phyloP scores from a whole-genome alignment of 1,284 basidiomycete genomes.

The Rhodotorula sp. region DNA sequence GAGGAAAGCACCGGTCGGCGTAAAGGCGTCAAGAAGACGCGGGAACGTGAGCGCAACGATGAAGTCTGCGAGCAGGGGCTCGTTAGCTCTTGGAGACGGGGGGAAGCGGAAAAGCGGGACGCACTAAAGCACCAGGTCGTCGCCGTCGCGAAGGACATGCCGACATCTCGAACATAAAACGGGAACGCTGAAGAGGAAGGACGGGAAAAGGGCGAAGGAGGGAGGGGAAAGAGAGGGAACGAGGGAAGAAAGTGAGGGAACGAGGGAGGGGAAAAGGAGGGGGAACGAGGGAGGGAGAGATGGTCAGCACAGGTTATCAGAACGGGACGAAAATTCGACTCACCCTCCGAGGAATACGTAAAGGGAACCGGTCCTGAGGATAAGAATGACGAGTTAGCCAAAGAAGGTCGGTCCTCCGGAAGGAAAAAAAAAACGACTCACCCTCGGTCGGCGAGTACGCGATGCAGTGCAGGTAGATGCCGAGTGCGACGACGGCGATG shows the following conservation, averaged over 20 bases:
- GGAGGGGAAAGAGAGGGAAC: too few species aligned
- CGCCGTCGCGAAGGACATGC: constrained; percentile 58
- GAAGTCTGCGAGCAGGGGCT: background rate
- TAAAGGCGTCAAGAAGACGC: constrained; percentile 43
- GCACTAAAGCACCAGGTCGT: constrained; percentile 56
- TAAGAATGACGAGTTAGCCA: background rate
- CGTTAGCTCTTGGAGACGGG: background rate
- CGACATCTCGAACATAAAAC: constrained; percentile 47
- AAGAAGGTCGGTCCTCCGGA: too few species aligned
- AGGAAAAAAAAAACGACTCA: background rate
- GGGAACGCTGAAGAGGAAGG: constrained; percentile 46
- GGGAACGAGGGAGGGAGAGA: too few species aligned
- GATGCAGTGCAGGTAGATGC: constrained; percentile 43
- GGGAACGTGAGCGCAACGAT: constrained; percentile 47
- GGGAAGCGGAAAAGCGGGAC: too few species aligned
- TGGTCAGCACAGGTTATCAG: constrained; percentile 47
- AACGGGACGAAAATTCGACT: too few species aligned
- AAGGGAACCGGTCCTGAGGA: constrained; percentile 49
- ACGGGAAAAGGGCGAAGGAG: too few species aligned
- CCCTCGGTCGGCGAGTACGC: constrained; percentile 47
- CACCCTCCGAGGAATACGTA: constrained; percentile 43
- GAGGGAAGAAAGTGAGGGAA: too few species aligned
- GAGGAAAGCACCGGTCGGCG: constrained; percentile 19
- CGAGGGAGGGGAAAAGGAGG: too few species aligned
- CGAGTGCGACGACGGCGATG: constrained; percentile 28